Base-by-base conservation (phyloP, 139 green algal species). In the Pycnococcus provasolii region DNA sequence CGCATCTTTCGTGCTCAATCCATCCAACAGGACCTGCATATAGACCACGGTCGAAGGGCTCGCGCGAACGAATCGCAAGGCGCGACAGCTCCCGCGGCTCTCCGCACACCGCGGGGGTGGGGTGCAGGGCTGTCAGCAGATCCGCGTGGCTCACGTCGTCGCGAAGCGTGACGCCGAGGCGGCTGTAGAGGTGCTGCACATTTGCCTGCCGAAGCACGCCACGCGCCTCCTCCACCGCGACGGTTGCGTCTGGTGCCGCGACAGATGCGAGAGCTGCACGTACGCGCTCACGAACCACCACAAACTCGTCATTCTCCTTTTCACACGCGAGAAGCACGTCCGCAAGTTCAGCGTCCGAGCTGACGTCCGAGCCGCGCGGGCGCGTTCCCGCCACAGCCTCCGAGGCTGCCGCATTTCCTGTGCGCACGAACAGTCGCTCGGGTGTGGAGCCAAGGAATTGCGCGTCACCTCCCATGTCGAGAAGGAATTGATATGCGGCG, bases 271-370 rank as follows among this genome's bases (percentile, higher is more conserved):
- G 75, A 8, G 54, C 62, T 39, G 53, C 53, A n/a, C 71, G 73
- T 41, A 82, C 60, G 45, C 61, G 68, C 52, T 82, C 76, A 13
- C 73, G 46, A 7, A 83, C 77, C 42, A 82, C 76, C 48, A 64
- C 66, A 74, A 98, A 98, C 78, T 98, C 92, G 8, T 83, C 77
- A 65, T 96, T 84, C 70, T 98, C 92, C 79, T 98, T 98, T 26
- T 83, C 75, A 69, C 67, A 85, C 6, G 79, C 73, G 53, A 96
- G 78, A 55, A 96, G 82, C 57, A 96, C 88, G 40, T 93, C 78
- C 0, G 84, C 82, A 45, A 94, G 79, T 41, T 53, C 58, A 8
- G 50, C 51, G 53, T 75, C 62, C 74, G 70, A 84, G 80, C 54
- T 72, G 63, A 45, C 15, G 45, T 60, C 61, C 2, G 73, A 58